phyloP scores from a whole-genome alignment of 1,284 basidiomycete species.

The Phlebopus sp. region DNA sequence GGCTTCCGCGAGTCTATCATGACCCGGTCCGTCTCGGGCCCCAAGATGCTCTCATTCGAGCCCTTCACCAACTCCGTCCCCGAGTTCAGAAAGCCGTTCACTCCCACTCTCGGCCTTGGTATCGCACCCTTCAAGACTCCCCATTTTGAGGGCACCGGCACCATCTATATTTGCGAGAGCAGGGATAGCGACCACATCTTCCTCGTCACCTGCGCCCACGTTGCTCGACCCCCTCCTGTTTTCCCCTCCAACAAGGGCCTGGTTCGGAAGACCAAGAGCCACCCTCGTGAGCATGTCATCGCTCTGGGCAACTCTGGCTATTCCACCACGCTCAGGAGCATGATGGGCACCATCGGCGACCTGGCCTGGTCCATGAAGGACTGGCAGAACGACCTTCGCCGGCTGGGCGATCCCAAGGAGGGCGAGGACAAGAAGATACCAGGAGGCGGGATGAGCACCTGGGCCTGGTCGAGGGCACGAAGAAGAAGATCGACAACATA shows the following conservation, averaged over 20 bases:
- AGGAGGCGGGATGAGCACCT: constrained; percentile 2
- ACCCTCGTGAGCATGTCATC: constrained; percentile 23
- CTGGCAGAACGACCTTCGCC: constrained; percentile 11
- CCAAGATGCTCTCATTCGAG: neutral
- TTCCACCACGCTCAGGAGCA: neutral
- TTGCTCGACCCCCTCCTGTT: constrained; percentile 17
- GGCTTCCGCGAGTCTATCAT: constrained; percentile 2
- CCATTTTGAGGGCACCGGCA: constrained; percentile 27
- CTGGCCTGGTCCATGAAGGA: neutral
- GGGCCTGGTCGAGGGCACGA: constrained; percentile 15
- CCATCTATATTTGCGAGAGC: constrained; percentile 31
- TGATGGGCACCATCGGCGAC: neutral
- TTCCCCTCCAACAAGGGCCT: constrained; percentile 11
- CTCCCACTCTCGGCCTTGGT: constrained; percentile 32
- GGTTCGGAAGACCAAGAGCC: constrained; percentile 7
- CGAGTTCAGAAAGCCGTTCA: constrained; percentile 20
- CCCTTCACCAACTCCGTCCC: constrained; percentile 13
- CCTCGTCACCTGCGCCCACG: constrained; percentile 30
- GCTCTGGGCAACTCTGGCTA: constrained; percentile 19
- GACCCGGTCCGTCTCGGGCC: constrained; percentile 24
- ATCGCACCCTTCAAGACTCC: constrained; percentile 27
- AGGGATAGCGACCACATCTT: constrained; percentile 18
- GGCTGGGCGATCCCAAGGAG: constrained; percentile 9
- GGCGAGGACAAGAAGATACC: constrained; percentile 6
- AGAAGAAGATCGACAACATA: constrained; percentile 11